Conservation (phyloP, 2,329 filamentous ascomycete species). For the Ascocoryne sarcoides region DNA sequence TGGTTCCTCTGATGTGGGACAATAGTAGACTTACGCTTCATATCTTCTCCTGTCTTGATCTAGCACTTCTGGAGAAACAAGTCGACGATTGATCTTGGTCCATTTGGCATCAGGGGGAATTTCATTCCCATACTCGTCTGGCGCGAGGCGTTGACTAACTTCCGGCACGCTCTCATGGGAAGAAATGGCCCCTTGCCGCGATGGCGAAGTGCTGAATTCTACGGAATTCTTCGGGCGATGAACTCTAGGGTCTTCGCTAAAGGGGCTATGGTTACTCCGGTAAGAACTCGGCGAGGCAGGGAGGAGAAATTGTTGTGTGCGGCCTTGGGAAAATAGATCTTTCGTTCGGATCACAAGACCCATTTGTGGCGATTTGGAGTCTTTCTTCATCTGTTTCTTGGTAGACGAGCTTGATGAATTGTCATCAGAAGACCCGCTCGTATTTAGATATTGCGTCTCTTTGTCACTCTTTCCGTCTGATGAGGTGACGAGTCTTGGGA, state of each 20-base stretch:
- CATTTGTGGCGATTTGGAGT: slow-evolving; percentile 7
- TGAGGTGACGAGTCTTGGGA: slow-evolving; percentile 13
- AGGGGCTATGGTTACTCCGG: slow-evolving; percentile 14
- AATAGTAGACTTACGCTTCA: slow-evolving; percentile 36
- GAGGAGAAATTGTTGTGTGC: slow-evolving; percentile 13
- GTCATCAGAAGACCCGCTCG: slow-evolving; percentile 15
- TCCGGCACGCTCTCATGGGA: slow-evolving; percentile 10
- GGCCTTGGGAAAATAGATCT: slow-evolving; percentile 15
- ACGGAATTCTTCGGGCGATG: slow-evolving; percentile 12
- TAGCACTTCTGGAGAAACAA: slow-evolving; percentile 51
- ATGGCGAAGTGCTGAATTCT: slow-evolving; percentile 8
- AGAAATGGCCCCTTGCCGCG: slow-evolving; percentile 13
- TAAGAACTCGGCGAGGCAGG: slow-evolving; percentile 15
- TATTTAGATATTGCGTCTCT: slow-evolving; percentile 14
- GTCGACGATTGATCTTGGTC: slow-evolving; percentile 47
- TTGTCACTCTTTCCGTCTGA: slow-evolving; percentile 12
- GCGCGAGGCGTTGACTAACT: slow-evolving; percentile 34
- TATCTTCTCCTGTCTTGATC: slow-evolving; percentile 47
- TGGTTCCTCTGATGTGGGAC: neutral
- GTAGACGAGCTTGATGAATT: slow-evolving; percentile 10
- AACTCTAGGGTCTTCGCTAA: slow-evolving; percentile 15
- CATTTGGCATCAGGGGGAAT: slow-evolving; percentile 50
- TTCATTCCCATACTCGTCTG: slow-evolving; percentile 47
- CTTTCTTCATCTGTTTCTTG: neutral
- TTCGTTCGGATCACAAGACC: slow-evolving; percentile 19